Evolutionary conservation across 805 yeast genomes (phyloP), one percentile per base, ranked within the genome.

Genomic region (Cyberlindnera maclurae): DNA sequence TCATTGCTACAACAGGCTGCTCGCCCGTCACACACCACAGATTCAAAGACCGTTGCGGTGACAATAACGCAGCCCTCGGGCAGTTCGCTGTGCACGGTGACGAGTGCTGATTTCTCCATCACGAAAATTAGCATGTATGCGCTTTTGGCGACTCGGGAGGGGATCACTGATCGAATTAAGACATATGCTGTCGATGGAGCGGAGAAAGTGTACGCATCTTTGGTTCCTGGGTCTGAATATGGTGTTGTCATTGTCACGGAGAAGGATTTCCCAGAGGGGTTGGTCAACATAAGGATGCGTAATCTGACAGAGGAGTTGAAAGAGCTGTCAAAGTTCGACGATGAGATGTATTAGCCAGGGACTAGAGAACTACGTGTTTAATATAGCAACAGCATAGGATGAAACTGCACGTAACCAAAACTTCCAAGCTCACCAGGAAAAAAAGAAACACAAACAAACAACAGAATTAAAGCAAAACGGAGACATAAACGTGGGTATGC

Each of bases 221-320:
- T 29, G 8, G 41, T 46, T 1, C 49, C 48, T 7, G 45, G 38
- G 10, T 50, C 54, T 0, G 47, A 46, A 12, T 47, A 45, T 22
- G 44, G 46, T 3, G 39, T 52, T 18, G 37, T 55, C 1, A 29
- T 50, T 3, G 46, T 55, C 8, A 39, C 50, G 13, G 56, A 55
- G 24, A 40, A 29, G n/a, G 44, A 40, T 9, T 55, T 51, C 29
- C 59, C 59, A 9, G 41, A 42, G 27, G 55, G 57, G 1, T 17
- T 55, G 2, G 38, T 54, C 9, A 42, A 43, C 29, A 30, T 48
- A 36, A 55, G 46, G 33, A 15, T 50, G 28, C 38, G 40, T 9
- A 40, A 40, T 2, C 32, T 52, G n/a, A 15, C 39, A 8, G 41
- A 39, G 2, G 31, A 33, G 11, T 32, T 55, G 22, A 32, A 26